phyloP scores from a whole-genome alignment of 306 rosid species.

The Inga laurina region DNA sequence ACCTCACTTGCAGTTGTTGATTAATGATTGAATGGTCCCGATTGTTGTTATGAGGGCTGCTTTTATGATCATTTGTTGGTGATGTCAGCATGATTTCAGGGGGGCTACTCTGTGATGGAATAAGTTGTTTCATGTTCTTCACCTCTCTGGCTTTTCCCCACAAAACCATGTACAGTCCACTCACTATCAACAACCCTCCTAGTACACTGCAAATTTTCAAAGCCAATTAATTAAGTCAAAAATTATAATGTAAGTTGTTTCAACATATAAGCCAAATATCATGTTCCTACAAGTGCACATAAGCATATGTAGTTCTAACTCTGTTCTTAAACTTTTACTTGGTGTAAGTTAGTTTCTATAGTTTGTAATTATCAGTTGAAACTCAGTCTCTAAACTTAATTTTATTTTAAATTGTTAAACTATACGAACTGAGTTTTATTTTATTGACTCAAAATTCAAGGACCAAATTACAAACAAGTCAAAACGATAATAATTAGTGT shows the following conservation, averaged over 20 bases:
- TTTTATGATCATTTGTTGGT: not conserved
- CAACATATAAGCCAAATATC: not conserved
- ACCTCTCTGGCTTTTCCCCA: constrained; percentile 43
- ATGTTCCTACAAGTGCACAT: no score
- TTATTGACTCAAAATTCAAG: no score
- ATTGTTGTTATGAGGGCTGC: no score
- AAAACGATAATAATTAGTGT: no score
- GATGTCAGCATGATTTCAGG: not conserved
- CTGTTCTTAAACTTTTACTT: no score
- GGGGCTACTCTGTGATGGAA: not conserved
- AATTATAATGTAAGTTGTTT: not conserved
- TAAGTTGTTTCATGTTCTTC: not conserved
- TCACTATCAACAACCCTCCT: constrained; percentile 28
- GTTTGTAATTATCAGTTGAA: no score
- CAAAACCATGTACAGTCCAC: constrained; percentile 33
- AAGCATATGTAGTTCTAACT: no score
- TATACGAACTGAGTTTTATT: no score
- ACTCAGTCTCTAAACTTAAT: no score
- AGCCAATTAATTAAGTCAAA: not conserved
- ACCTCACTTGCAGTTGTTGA: not conserved
- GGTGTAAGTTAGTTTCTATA: no score
- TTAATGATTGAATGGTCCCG: not conserved
- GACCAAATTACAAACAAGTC: no score
- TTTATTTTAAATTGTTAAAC: no score
- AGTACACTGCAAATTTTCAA: constrained; percentile 2